Conservation (phyloP, 2,329 filamentous ascomycete genomes). For the Fusarium graminum region DNA sequence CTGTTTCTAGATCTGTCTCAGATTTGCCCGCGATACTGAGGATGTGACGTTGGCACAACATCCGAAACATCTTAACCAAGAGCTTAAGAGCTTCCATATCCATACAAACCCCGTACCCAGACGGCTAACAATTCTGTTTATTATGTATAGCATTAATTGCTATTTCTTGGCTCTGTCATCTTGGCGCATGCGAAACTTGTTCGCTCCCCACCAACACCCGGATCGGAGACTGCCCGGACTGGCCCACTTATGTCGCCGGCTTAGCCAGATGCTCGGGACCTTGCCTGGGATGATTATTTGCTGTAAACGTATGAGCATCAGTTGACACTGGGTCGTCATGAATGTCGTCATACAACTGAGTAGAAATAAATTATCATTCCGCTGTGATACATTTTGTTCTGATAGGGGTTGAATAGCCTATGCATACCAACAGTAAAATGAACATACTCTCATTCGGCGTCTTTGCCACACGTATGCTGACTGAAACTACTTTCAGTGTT, state of each 20-base stretch:
- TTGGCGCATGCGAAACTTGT: conserved; percentile 15
- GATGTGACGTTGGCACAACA: conserved; percentile 39
- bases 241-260: background rate
- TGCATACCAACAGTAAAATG: too few species aligned
- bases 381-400: too few species aligned
- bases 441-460: too few species aligned
- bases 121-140: background rate
- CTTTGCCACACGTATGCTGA: too few species aligned
- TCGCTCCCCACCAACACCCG: background rate
- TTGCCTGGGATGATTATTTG: background rate
- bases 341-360: too few species aligned
- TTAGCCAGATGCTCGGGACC: background rate
- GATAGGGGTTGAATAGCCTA: too few species aligned
- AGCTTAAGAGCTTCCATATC: background rate
- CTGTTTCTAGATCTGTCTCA: conserved; percentile 30
- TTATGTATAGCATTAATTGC: conserved; percentile 18
- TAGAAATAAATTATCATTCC: too few species aligned
- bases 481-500: too few species aligned
- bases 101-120: conserved; percentile 1
- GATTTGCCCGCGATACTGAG: conserved; percentile 14
- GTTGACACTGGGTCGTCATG: too few species aligned
- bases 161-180: conserved; percentile 2
- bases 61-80: background rate
- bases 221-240: background rate
- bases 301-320: too few species aligned